Evolutionary conservation across 352 stramenopile genomes (phyloP).

Genomic region (Globisporangium yorkense): DNA sequence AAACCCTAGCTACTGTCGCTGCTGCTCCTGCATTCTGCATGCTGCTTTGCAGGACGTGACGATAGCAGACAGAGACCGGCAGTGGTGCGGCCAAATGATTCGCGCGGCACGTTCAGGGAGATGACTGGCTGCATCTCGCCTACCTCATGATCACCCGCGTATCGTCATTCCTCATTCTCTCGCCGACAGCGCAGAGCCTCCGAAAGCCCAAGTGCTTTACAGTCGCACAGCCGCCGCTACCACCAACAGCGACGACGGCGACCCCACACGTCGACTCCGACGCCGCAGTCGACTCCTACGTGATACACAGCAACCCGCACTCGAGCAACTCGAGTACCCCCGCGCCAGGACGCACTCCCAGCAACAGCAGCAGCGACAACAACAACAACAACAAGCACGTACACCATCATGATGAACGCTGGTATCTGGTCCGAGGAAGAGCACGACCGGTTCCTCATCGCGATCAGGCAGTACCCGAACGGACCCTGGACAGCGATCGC

Average conservation of each 20-base stretch:
- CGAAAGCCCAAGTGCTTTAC: neutral
- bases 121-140: neutral
- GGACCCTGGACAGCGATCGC: conserved; percentile 42
- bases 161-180: conserved; percentile 1
- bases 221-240: neutral
- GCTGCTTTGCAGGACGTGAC: neutral
- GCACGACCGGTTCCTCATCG: conserved; percentile 49
- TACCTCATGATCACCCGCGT: neutral
- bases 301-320: neutral
- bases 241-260: neutral
- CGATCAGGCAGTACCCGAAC: conserved; percentile 36
- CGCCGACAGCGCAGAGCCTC: neutral
- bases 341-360: neutral
- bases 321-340: neutral
- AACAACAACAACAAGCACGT: neutral
- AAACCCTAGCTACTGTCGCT: neutral
- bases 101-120: no score
- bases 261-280: neutral
- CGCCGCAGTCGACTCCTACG: neutral
- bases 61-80: neutral
- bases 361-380: neutral
- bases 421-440: conserved; percentile 45
- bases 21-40: no score
- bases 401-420: conserved; percentile 1
- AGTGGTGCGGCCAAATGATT: neutral